phyloP scores from a whole-genome alignment of 2,329 filamentous ascomycete species.

The Phaeophleospora eucalypticola region DNA sequence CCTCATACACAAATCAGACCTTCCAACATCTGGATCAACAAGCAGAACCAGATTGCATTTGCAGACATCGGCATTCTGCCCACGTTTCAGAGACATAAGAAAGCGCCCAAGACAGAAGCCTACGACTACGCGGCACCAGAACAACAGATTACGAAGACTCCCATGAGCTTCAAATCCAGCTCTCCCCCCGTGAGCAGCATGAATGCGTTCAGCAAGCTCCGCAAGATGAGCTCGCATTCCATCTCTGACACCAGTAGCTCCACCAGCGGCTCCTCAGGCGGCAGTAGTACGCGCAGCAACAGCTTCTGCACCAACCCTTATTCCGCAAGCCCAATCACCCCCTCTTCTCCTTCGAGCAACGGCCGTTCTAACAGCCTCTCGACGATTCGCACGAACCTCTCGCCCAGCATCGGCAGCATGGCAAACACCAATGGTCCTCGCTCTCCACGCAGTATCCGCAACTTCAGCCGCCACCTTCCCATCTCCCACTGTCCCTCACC shows the following conservation, averaged over 20 bases:
- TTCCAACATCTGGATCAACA: slow-evolving; percentile 64
- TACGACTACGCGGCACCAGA: slow-evolving; percentile 74
- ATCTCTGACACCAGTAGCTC: slow-evolving; percentile 25
- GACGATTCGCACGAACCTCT: slow-evolving; percentile 17
- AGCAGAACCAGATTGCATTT: slow-evolving; percentile 63
- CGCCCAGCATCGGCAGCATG: slow-evolving; percentile 8
- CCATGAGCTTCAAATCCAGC: slow-evolving; percentile 34
- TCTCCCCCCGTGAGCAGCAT: slow-evolving; percentile 28
- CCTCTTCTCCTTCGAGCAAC: slow-evolving; percentile 20
- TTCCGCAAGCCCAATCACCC: slow-evolving; percentile 22
- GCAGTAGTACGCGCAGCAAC: slow-evolving; percentile 28
- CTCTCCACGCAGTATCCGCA: slow-evolving; percentile 24
- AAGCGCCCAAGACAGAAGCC: slow-evolving; percentile 60
- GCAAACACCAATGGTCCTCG: slow-evolving; percentile 7
- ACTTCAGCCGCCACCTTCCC: slow-evolving; percentile 22
- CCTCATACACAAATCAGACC: slow-evolving; percentile 67
- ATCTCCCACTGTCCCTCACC: slow-evolving; percentile 11
- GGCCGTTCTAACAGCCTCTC: slow-evolving; percentile 25
- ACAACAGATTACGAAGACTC: slow-evolving; percentile 45
- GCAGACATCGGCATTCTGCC: slow-evolving; percentile 53
- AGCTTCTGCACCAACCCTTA: slow-evolving; percentile 25
- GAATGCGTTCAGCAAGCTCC: slow-evolving; percentile 26
- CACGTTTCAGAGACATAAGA: slow-evolving; percentile 51
- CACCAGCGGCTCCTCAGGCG: slow-evolving; percentile 32
- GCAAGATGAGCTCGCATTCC: slow-evolving; percentile 29